Evolutionary conservation across 176 grass and related monocot species (phyloP).

Genomic region (Rhynchospora tenuis): DNA sequence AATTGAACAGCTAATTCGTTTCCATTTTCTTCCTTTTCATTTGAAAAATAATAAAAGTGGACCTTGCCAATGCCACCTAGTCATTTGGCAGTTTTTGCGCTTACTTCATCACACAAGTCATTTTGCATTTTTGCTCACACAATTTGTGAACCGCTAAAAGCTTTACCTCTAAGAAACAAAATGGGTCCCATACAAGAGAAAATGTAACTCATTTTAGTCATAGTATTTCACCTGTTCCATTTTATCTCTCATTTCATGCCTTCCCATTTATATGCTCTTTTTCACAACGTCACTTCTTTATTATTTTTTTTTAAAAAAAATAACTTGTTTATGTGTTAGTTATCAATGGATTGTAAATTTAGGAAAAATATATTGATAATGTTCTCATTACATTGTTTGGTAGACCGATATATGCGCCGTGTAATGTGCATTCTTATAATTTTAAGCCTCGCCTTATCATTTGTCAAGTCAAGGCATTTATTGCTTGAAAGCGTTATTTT

Average conservation of each 20-base stretch:
- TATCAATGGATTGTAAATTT: too few relatives aligned
- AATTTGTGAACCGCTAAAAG: slow-evolving; percentile 3
- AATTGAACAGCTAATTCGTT: background rate
- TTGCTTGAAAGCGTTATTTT: background rate
- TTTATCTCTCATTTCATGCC: background rate
- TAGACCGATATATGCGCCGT: background rate
- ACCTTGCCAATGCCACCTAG: background rate
- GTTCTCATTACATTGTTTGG: background rate
- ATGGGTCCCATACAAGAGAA: background rate
- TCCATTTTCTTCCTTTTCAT: background rate
- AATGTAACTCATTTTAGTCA: background rate
- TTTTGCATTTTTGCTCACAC: background rate
- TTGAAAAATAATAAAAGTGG: background rate
- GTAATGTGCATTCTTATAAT: background rate
- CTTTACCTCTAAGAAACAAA: slow-evolving; percentile 22
- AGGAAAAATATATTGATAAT: background rate
- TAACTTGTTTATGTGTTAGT: too few relatives aligned
- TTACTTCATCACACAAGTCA: slow-evolving; percentile 19
- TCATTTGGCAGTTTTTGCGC: background rate
- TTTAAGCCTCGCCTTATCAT: background rate
- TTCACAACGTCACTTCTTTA: background rate
- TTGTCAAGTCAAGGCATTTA: slow-evolving; percentile 20
- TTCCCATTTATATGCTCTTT: background rate
- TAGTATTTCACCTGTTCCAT: slow-evolving; percentile 4
- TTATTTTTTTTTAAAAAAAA: background rate